Conservation (phyloP, 208 protist species). For the Strigomonas culicis region DNA sequence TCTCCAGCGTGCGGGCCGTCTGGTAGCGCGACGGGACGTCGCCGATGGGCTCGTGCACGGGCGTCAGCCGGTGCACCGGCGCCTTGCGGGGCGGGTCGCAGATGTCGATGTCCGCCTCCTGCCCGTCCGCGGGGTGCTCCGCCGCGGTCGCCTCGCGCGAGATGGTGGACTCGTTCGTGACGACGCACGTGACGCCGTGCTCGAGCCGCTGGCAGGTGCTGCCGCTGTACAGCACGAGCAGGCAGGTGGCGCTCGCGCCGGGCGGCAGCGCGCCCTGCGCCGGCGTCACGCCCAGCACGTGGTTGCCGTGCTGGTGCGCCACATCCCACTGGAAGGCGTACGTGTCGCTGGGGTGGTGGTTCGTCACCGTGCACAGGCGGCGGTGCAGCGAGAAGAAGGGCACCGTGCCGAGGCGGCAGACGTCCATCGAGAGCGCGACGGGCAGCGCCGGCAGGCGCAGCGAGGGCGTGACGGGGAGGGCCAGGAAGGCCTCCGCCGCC, state of each 20-base stretch:
- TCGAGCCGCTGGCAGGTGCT: constrained; percentile 77
- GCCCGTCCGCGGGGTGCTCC: constrained; percentile 10
- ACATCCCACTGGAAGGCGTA: constrained; percentile 65
- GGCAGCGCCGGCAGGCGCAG: constrained; percentile 26
- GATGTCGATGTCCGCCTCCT: constrained; percentile 9
- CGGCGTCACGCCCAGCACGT: constrained; percentile 43
- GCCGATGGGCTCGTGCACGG: constrained; percentile 16
- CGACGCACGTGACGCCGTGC: constrained; percentile 48
- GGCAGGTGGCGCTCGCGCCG: constrained; percentile 37
- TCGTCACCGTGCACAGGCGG: constrained; percentile 57
- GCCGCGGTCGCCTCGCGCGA: constrained; percentile 11
- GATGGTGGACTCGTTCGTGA: constrained; percentile 36
- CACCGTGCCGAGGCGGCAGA: constrained; percentile 61
- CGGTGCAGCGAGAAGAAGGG: constrained; percentile 84
- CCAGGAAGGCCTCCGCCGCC: constrained; percentile 49
- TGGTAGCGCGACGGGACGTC: constrained; percentile 29
- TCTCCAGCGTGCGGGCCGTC: constrained; percentile 20
- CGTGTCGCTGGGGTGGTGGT: constrained; percentile 42
- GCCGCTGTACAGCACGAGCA: constrained; percentile 66
- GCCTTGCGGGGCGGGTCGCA: constrained; percentile 10
- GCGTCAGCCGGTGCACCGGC: neutral
- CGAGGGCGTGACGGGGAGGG: constrained; percentile 27
- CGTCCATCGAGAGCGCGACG: constrained; percentile 68
- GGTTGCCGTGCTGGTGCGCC: constrained; percentile 43
- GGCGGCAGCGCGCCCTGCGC: constrained; percentile 46